Evolutionary conservation across 2,329 filamentous ascomycete genomes (phyloP).

Genomic region (Cladophialophora carrionii): DNA sequence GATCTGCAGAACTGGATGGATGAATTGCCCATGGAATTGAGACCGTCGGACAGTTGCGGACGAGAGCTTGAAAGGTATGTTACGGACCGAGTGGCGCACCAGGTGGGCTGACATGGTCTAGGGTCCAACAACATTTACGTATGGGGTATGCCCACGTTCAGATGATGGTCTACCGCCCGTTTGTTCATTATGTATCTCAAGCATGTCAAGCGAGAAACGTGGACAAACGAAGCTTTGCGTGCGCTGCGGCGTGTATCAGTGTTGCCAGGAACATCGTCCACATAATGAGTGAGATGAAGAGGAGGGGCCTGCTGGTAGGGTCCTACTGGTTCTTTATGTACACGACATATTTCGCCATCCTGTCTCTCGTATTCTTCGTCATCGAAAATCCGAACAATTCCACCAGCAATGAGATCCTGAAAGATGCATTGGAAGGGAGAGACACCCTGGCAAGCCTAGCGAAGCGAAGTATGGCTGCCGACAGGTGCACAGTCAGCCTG

Average conservation of each 20-base stretch:
- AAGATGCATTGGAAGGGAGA: constrained; percentile 81
- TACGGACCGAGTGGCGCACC: constrained; percentile 37
- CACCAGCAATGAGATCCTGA: constrained; percentile 73
- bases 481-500: constrained; percentile 78
- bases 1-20: constrained; percentile 67
- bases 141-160: constrained; percentile 68
- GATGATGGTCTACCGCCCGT: constrained; percentile 67
- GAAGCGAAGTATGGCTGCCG: constrained; percentile 83
- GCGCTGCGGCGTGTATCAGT: constrained; percentile 67
- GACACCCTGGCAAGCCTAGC: constrained; percentile 79
- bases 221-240: constrained; percentile 67
- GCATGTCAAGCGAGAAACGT: constrained; percentile 55
- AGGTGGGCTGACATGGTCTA: constrained; percentile 39
- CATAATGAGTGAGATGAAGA: constrained; percentile 67
- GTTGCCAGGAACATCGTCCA: constrained; percentile 69
- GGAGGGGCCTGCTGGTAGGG: constrained; percentile 62
- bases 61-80: constrained; percentile 74
- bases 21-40: constrained; percentile 72
- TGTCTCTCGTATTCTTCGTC: constrained; percentile 66
- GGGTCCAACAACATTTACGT: constrained; percentile 63
- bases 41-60: constrained; percentile 75
- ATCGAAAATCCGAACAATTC: constrained; percentile 66
- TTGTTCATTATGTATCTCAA: constrained; percentile 65
- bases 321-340: constrained; percentile 72
- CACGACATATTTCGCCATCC: constrained; percentile 68